phyloP scores from a whole-genome alignment of 805 yeast genomes.

The Starmerella powellii region DNA sequence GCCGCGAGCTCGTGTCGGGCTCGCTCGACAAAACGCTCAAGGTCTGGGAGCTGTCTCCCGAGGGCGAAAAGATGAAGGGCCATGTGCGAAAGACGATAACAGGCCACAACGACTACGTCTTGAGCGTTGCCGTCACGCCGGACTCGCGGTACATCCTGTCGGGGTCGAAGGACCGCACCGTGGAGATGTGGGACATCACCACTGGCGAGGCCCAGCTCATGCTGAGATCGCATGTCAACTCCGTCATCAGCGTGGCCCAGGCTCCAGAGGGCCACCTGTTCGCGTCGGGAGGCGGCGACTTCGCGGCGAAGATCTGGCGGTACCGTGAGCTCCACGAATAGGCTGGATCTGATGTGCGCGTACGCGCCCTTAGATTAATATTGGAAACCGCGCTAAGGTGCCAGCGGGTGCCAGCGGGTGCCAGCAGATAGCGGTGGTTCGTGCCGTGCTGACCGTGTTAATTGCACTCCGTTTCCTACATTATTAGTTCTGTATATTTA shows the following conservation, averaged over 20 bases:
- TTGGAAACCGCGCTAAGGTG: no score
- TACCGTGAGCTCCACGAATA: conserved; percentile 25
- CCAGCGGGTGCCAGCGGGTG: no score
- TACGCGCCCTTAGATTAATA: no score
- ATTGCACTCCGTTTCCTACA: no score
- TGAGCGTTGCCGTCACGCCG: conserved; percentile 88
- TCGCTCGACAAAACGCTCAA: conserved; percentile 92
- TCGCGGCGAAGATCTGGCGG: conserved; percentile 94
- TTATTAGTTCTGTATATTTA: no score
- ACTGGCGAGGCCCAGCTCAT: conserved; percentile 85
- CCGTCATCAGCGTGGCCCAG: conserved; percentile 89
- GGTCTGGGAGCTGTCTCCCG: conserved; percentile 90
- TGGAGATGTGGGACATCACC: conserved; percentile 87
- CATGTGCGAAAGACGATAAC: conserved; percentile 45
- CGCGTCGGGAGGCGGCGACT: conserved; percentile 96
- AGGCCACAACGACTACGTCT: conserved; percentile 93
- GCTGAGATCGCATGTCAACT: conserved; percentile 94
- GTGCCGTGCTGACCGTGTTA: no score
- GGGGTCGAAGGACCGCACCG: conserved; percentile 95
- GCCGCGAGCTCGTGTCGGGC: conserved; percentile 85
- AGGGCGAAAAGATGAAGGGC: conserved; percentile 3
- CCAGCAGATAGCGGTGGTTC: no score
- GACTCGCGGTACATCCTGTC: conserved; percentile 82
- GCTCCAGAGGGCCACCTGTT: conserved; percentile 78
- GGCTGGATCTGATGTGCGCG: no score